Conservation (phyloP, 1,139 yeast species). For the Taiozyma sp. region DNA sequence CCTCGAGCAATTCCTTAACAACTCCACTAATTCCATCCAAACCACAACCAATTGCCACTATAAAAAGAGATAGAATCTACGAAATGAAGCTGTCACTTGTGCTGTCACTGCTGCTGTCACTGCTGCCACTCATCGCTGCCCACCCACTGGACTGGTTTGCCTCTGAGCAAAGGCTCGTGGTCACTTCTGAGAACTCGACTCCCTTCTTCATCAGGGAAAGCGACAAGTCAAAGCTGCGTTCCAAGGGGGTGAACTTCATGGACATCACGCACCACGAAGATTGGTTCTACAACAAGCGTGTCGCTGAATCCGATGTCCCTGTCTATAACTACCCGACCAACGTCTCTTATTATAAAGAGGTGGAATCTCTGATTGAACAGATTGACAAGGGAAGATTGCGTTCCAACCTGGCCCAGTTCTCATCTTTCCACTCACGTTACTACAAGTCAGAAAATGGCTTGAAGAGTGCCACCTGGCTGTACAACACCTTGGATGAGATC, state of each 20-base stretch:
- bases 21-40: too few species aligned
- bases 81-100: slow-evolving; percentile 1
- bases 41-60: neutral
- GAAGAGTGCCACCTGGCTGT: slow-evolving; percentile 71
- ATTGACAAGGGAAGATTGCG: slow-evolving; percentile 42
- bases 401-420: slow-evolving; percentile 51
- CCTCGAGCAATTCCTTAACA: too few species aligned
- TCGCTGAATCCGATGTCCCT: slow-evolving; percentile 31
- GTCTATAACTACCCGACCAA: slow-evolving; percentile 50
- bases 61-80: neutral
- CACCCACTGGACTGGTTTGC: neutral
- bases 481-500: slow-evolving; percentile 40
- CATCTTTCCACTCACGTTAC: slow-evolving; percentile 75
- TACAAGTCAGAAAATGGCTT: slow-evolving; percentile 69
- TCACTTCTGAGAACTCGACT: slow-evolving; percentile 9
- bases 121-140: neutral
- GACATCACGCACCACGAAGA: slow-evolving; percentile 55
- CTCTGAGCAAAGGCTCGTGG: slow-evolving; percentile 10
- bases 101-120: neutral
- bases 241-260: slow-evolving; percentile 54
- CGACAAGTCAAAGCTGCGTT: slow-evolving; percentile 49
- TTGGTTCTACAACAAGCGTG: slow-evolving; percentile 33
- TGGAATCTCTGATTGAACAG: slow-evolving; percentile 33
- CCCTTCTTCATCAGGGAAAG: slow-evolving; percentile 44
- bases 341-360: slow-evolving; percentile 34